phyloP scores from a whole-genome alignment of 176 grass and related monocot genomes.

The Miscanthus lutarioriparius region DNA sequence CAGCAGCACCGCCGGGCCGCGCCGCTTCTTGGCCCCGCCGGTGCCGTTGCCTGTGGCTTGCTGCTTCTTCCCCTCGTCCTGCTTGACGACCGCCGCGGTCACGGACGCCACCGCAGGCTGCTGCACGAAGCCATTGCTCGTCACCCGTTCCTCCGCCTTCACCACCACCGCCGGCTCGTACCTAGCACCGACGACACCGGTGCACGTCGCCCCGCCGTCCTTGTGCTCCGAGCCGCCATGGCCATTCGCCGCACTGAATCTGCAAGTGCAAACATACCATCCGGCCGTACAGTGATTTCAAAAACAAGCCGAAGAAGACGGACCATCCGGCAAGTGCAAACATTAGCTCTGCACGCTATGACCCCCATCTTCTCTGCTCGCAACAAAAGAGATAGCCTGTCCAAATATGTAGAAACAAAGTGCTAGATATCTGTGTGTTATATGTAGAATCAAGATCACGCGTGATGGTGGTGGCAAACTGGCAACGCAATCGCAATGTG shows the following conservation, averaged over 20 bases:
- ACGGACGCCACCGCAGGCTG: background rate
- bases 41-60: background rate
- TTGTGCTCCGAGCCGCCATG: background rate
- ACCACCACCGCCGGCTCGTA: background rate
- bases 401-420: no score
- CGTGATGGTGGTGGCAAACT: no score
- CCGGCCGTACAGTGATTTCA: no score
- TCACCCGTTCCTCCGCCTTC: background rate
- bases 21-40: conserved; percentile 42
- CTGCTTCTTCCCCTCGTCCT: conserved; percentile 9
- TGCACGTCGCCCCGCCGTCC: background rate
- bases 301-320: no score
- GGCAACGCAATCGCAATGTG: background rate
- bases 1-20: conserved; percentile 52
- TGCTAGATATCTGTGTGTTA: no score
- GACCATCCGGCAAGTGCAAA: no score
- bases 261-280: conserved; percentile 14
- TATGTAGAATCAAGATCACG: no score
- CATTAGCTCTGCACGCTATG: no score
- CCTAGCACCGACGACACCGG: background rate
- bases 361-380: no score
- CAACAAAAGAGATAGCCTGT: no score
- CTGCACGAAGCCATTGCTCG: conserved; percentile 1
- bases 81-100: background rate
- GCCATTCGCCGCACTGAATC: conserved; percentile 26